Base-by-base conservation (phyloP, 1,284 basidiomycete genomes). In the Moesziomyces aphidis region DNA sequence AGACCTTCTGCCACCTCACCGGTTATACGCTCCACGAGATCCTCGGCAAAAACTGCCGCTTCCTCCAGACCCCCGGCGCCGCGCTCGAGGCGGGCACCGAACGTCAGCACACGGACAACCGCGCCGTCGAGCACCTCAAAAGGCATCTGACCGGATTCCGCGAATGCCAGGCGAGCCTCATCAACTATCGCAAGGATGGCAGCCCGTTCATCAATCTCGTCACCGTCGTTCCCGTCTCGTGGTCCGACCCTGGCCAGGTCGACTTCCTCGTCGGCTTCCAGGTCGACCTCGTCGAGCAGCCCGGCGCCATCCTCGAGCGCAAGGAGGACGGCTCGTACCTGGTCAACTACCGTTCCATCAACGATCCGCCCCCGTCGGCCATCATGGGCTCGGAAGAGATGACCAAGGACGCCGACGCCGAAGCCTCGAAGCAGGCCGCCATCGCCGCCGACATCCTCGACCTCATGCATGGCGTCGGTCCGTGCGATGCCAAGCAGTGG, bases 181-280 rank as follows among this genome's bases (percentile, higher is more conserved):
- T 95, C 86, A 97, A 97, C 85, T 97, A 95, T 82, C 89, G 90
- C 55, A 93, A 93, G 83, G 90, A 91, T 64, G 93, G 94, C 5
- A 86, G 88, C n/a, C 89, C 93, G 0, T 97, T 97, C 77, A 85
- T 86, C 81, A 86, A 86, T 61, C 73, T 86, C 53, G 85, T 86
- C 59, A 85, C 85, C 10, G 73, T 84, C n/a, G 76, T 84, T 7
- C 79, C 79, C 45, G 73, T 81, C 34, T 74, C 54, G 45, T 76
- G 66, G 77, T 62, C 94, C 92, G 31, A 89, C 95, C 72, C 91
- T 36, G 88, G 90, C 26, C 85, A 87, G 55, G 88, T 93, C 48
- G 90, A 90, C 22, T 97, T 92, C 84, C 91, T 93, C 78, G 91
- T 98, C 64, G 95, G 95, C 3, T 97, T 98, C 87, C 87, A 87